Base-by-base conservation (phyloP, 306 rosid genomes). In the Rosa persica region DNA sequence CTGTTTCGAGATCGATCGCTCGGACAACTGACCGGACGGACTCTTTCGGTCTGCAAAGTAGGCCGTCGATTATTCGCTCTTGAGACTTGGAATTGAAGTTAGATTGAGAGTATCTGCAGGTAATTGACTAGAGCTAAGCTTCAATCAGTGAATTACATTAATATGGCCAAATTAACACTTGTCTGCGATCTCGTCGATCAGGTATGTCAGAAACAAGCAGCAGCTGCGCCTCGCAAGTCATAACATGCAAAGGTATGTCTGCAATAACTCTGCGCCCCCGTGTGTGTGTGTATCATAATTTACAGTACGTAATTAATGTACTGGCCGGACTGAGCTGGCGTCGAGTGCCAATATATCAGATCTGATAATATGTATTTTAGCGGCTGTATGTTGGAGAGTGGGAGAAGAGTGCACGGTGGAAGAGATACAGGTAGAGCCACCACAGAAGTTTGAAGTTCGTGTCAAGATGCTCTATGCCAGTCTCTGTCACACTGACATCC, bases 381-480 rank as follows among this genome's bases (percentile, higher is more conserved):
- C 87, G 52, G 90, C 85, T 1, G 82, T 90, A 66, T 88, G 93
- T 44, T 88, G 91, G 93, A 90, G 84, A 4, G 0, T 23, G 2
- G 91, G 85, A 5, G 67, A 88, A 16, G 17, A 74, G 3, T 60
- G 79, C 52, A 90, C 67, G 16, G 60, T 88, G 78, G 91, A 88
- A 70, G 94, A 88, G 79, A 90, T 90, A 67, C 57, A 79, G 75
- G 85, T 90, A 15, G 89, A 90, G 0, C 88, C 94, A 60, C 94
- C 94, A 13, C 83, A 75, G 30, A 60, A 78, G 44, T 46, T 48
- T 0, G 90, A 90, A 88, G 90, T 85, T 67, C 67, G 92, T 12
- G 79, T 90, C 8, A 90, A 88, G 85, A 83, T 88, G 84, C 78
- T 90, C 6, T 77, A 86, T 83, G 86, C 94, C 5, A 88, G 94